Evolutionary conservation across 768 basidiomycete genomes (phyloP).

Genomic region (Boletus sp.): DNA sequence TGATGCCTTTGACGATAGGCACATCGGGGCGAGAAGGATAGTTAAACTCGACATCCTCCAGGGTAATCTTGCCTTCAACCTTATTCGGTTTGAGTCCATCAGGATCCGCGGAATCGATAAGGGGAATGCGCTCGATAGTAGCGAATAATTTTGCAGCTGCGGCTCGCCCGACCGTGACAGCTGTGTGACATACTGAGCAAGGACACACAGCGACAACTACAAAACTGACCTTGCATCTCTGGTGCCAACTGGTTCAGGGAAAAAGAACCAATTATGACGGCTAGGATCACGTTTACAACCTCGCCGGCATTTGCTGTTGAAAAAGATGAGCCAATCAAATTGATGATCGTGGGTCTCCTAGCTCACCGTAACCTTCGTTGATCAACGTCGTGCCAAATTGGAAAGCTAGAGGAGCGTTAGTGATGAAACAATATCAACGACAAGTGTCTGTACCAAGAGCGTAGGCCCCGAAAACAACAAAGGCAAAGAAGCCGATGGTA

Average conservation of each 20-base stretch:
- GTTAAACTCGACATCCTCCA: conserved; percentile 75
- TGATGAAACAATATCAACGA: conserved; percentile 25
- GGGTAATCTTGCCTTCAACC: conserved; percentile 66
- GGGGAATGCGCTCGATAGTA: conserved; percentile 85
- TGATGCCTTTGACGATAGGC: conserved; percentile 72
- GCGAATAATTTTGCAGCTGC: conserved; percentile 86
- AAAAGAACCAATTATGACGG: conserved; percentile 89
- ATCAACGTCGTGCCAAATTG: conserved; percentile 88
- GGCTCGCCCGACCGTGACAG: conserved; percentile 72
- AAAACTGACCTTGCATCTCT: conserved; percentile 69
- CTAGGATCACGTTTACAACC: conserved; percentile 81
- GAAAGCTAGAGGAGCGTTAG: conserved; percentile 54
- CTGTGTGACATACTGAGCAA: conserved; percentile 34
- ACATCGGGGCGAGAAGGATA: conserved; percentile 86
- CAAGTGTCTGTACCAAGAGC: conserved; percentile 50
- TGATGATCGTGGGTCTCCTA: neutral
- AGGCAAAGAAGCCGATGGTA: conserved; percentile 75
- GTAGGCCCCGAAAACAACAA: conserved; percentile 76
- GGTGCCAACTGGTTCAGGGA: conserved; percentile 82
- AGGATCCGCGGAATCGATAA: conserved; percentile 76
- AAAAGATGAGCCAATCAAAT: neutral
- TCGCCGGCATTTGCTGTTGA: conserved; percentile 58
- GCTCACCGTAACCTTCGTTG: conserved; percentile 51
- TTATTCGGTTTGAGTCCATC: conserved; percentile 65
- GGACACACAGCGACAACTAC: neutral